These are phyloP conservation scores for Bombardia bombarda DNA, from an alignment of 495 filamentous ascomycete species.

Conservation along the genomic window DNA sequence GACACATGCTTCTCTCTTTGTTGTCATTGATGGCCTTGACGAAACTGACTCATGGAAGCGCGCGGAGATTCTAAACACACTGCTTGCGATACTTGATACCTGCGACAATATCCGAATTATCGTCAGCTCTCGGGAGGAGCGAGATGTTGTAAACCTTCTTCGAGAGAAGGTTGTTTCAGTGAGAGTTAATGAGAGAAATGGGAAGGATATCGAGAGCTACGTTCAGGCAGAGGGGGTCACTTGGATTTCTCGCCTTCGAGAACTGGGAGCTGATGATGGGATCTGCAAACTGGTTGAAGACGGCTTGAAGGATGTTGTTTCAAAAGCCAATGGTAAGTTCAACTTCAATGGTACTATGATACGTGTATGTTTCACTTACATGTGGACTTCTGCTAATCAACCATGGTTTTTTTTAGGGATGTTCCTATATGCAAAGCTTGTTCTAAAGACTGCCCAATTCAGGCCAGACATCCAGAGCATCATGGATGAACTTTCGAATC, in stretches of 20 bases:
- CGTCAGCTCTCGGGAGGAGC: background rate
- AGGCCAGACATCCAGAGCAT: background rate
- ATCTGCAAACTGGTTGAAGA: background rate
- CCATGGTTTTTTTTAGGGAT: background rate
- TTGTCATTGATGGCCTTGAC: background rate
- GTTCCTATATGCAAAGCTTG: background rate
- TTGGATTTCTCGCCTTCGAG: background rate
- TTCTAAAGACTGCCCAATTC: background rate
- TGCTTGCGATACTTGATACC: background rate
- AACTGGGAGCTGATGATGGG: background rate
- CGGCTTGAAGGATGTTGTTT: background rate
- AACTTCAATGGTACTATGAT: too few relatives aligned
- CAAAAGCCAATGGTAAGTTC: background rate
- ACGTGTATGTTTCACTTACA: background rate
- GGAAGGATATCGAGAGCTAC: background rate
- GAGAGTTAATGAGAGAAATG: background rate
- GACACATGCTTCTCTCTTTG: background rate
- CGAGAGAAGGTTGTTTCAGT: background rate
- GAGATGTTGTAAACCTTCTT: background rate
- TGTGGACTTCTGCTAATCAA: too few relatives aligned
- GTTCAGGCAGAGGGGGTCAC: background rate
- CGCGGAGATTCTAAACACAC: background rate
- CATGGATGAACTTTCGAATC: background rate
- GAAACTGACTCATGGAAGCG: background rate
- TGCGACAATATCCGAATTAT: background rate